Conservation (phyloP, 306 rosid genomes). For the Gastrolobium villosum region DNA sequence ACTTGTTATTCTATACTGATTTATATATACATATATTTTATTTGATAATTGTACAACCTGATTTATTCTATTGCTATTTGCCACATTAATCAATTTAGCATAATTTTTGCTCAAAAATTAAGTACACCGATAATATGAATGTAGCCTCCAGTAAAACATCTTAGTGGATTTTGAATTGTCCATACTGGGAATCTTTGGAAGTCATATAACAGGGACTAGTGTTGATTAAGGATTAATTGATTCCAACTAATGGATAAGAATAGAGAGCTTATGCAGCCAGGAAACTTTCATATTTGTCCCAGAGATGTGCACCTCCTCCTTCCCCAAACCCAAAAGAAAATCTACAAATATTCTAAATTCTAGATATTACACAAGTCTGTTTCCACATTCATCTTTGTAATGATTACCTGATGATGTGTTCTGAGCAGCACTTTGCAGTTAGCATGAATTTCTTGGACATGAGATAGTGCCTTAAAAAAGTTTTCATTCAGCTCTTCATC, state of each 20-base stretch:
- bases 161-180: constrained; percentile 16
- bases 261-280: constrained; percentile 35
- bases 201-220: constrained; percentile 17
- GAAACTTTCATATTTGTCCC: constrained; percentile 18
- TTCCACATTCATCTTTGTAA: constrained; percentile 18
- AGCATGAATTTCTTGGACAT: constrained; percentile 95
- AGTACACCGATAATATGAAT: not conserved
- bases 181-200: constrained; percentile 6
- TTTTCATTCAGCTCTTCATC: constrained; percentile 82
- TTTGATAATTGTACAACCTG: constrained; percentile 14
- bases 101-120: not conserved
- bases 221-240: constrained; percentile 28
- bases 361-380: constrained; percentile 22
- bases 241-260: constrained; percentile 13
- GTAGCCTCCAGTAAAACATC: constrained; percentile 8
- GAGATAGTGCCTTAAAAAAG: constrained; percentile 94
- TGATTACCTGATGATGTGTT: constrained; percentile 92
- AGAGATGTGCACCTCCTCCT: not conserved
- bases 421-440: constrained; percentile 91
- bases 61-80: not conserved
- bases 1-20: not conserved
- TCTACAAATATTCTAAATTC: constrained; percentile 16
- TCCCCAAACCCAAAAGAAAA: not conserved
- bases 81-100: constrained; percentile 6
- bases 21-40: not conserved